A percentile compares a stretch with the other conserved stretches of the same genome.
Evolutionary conservation across 441 rosid species (phyloP).

Genomic region (Flueggea neowawraea): DNA sequence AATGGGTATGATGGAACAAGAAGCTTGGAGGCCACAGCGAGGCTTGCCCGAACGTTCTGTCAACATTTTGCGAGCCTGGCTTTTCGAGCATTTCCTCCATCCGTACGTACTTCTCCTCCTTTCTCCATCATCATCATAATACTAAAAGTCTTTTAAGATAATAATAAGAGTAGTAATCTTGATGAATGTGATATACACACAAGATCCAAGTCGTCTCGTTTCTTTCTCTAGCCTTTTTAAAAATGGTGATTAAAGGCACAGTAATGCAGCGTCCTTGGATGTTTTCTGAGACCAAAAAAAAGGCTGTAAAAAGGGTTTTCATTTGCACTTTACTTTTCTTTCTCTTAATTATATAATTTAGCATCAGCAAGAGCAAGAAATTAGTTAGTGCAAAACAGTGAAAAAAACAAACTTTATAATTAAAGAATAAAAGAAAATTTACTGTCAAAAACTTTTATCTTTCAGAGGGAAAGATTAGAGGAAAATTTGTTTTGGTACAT

Average conservation of each 20-base stretch:
- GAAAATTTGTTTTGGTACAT: constrained; percentile 6
- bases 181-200: constrained; percentile 13
- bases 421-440: constrained; percentile 10
- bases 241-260: constrained; percentile 21
- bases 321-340: constrained; percentile 20
- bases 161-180: constrained; percentile 2
- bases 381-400: constrained; percentile 12
- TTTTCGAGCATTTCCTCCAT: constrained; percentile 96
- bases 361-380: constrained; percentile 13
- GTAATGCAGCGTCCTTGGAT: constrained; percentile 38
- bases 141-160: background rate
- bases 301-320: constrained; percentile 38
- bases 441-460: constrained; percentile 3
- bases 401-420: constrained; percentile 14
- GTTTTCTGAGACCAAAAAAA: constrained; percentile 32
- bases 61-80: constrained; percentile 95
- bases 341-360: background rate
- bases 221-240: constrained; percentile 13
- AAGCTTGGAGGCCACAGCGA: constrained; percentile 97
- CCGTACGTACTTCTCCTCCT: constrained; percentile 63
- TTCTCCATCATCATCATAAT: background rate
- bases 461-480: background rate
- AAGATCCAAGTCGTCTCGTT: constrained; percentile 23
- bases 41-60: constrained; percentile 99
- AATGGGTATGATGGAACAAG: no score